phyloP scores from a whole-genome alignment of 306 rosid species.

The Astragalus membranaceus region DNA sequence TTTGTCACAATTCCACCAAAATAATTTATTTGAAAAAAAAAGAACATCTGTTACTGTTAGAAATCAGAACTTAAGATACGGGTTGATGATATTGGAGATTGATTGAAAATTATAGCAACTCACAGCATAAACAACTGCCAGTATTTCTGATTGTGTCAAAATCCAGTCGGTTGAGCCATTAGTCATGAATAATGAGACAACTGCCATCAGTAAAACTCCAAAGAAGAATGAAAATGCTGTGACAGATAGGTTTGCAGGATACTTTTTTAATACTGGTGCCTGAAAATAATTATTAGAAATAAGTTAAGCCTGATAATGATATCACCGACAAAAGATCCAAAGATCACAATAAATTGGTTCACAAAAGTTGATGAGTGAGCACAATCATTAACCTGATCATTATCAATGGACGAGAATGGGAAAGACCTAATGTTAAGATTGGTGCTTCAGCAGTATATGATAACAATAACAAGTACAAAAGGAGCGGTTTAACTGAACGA shows the following conservation, averaged over 20 bases:
- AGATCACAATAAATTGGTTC: background rate
- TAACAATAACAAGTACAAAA: background rate
- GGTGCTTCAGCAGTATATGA: background rate
- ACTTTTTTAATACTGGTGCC: slow-evolving; percentile 70
- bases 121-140: slow-evolving; percentile 83
- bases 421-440: background rate
- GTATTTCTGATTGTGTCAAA: slow-evolving; percentile 62
- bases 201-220: slow-evolving; percentile 62
- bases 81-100: background rate
- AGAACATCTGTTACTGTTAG: no score
- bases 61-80: background rate
- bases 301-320: slow-evolving; percentile 4
- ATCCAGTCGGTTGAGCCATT: slow-evolving; percentile 54
- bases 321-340: background rate
- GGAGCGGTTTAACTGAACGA: background rate
- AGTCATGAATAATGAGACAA: slow-evolving; percentile 46
- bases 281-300: slow-evolving; percentile 31
- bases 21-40: no score
- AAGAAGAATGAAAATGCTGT: slow-evolving; percentile 71
- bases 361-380: background rate
- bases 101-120: slow-evolving; percentile 27
- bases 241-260: slow-evolving; percentile 74
- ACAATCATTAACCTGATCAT: background rate
- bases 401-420: background rate
- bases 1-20: background rate